Conservation (phyloP, 331 rosid genomes). For the Erythrophleum ivorense region DNA sequence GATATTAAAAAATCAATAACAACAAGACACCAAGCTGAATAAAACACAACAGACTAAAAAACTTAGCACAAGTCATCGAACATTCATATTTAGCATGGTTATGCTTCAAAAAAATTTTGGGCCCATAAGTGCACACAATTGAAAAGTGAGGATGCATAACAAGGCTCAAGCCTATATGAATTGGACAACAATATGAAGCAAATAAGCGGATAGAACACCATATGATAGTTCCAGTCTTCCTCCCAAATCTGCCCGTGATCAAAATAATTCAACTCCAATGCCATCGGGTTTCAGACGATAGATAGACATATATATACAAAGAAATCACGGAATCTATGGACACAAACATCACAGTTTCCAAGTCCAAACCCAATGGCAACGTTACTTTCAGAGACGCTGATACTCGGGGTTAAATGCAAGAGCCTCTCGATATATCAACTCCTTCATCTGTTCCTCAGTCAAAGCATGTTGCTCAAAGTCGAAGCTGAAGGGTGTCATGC, state of each 20-base stretch:
- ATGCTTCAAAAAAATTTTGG: not conserved
- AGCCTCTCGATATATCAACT: slow-evolving; percentile 89
- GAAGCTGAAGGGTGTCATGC: slow-evolving; percentile 93
- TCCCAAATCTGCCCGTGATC: slow-evolving; percentile 43
- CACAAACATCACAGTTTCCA: slow-evolving; percentile 47
- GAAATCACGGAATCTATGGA: slow-evolving; percentile 56
- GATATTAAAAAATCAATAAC: not conserved
- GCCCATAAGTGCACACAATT: slow-evolving; percentile 27
- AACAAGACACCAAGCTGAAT: not conserved
- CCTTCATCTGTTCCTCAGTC: slow-evolving; percentile 94
- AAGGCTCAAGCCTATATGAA: slow-evolving; percentile 46
- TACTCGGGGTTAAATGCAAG: slow-evolving; percentile 95
- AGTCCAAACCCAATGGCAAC: slow-evolving; percentile 47
- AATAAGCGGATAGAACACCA: slow-evolving; percentile 52
- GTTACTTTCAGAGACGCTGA: slow-evolving; percentile 52
- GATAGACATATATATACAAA: slow-evolving; percentile 57
- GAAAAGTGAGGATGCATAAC: not conserved
- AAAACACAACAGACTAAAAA: not conserved
- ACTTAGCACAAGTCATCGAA: not conserved
- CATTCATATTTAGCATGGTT: not conserved
- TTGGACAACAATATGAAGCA: slow-evolving; percentile 45
- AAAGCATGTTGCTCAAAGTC: slow-evolving; percentile 98
- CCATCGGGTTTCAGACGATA: slow-evolving; percentile 61
- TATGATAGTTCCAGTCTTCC: slow-evolving; percentile 48
- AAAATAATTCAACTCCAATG: slow-evolving; percentile 48